Evolutionary conservation across 768 basidiomycete genomes (phyloP), one percentile per base, ranked within the genome.

Genomic region (Boletus vinaceobasis): DNA sequence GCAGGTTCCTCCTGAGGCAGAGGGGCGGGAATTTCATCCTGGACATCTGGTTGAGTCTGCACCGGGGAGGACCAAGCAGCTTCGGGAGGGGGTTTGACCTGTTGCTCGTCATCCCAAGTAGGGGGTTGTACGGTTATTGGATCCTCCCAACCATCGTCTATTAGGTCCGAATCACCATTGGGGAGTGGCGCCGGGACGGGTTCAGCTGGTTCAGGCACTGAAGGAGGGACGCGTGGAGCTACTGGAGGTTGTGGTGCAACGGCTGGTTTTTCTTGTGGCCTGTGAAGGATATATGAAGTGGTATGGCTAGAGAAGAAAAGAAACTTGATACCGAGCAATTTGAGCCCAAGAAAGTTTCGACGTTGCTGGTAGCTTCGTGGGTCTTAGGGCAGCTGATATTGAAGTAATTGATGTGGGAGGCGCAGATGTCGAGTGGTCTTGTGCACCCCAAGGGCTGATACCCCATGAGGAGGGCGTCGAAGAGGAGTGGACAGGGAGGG

Each of bases 321-420:
- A 27, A 26, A 55, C 0, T 29, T 36, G 51, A 27, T 33, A 53
- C 89, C 85, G 78, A 58, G 90, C 90, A 66, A 93, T 78, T 64
- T 93, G 87, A 8, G 90, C 90, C 90, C 90, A 93, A 35, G 90
- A 91, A 56, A 88, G 71, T 74, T 90, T 90, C 8, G 87, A 84
- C 13, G 81, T 87, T 29, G 86, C 83, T 40, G 88, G 87, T 11
- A 81, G 75, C 72, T 84, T 88, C 14, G 60, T 53, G 63, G 69
- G 59, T 72, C 78, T 59, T 57, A 39, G 48, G 8, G 60, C 31
- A 11, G 37, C 54, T 4, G 59, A 47, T 57, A 57, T 65, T 19
- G 47, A n/a, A 35, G 21, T 11, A 70, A 52, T 42, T 43, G 56
- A 32, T 13, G 52, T 59, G 33, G 60, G 42, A 33, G 65, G 65